phyloP scores from a whole-genome alignment of 495 filamentous ascomycete species.

The Aspergillus saccharolyticus region DNA sequence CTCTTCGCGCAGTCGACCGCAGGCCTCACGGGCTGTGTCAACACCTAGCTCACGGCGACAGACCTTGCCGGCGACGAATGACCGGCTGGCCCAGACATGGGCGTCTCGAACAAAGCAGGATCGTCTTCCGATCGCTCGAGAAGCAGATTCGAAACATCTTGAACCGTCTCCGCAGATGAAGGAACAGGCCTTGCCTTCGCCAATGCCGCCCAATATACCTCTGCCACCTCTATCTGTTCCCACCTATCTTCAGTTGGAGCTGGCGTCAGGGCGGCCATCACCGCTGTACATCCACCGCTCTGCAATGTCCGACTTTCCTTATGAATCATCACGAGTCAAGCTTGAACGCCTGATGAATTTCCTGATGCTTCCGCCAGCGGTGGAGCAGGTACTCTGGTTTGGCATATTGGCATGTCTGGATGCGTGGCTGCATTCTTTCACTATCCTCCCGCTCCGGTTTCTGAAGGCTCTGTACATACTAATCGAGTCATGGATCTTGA shows the following conservation, averaged over 20 bases:
- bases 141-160: slow-evolving; percentile 37
- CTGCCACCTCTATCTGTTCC: slow-evolving; percentile 82
- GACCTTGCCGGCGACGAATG: slow-evolving; percentile 17
- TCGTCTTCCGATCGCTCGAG: slow-evolving; percentile 26
- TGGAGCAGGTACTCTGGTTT: slow-evolving; percentile 86
- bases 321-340: slow-evolving; percentile 95
- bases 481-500: slow-evolving; percentile 63
- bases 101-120: slow-evolving; percentile 35
- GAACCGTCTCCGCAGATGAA: slow-evolving; percentile 24
- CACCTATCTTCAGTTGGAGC: slow-evolving; percentile 82
- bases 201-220: slow-evolving; percentile 65
- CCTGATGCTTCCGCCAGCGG: slow-evolving; percentile 67
- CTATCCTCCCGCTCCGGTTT: slow-evolving; percentile 87
- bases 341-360: slow-evolving; percentile 92
- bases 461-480: slow-evolving; percentile 75
- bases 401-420: slow-evolving; percentile 87
- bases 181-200: slow-evolving; percentile 52
- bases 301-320: slow-evolving; percentile 67
- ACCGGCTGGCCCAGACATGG: slow-evolving; percentile 38
- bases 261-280: slow-evolving; percentile 75
- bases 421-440: slow-evolving; percentile 96
- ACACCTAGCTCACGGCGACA: slow-evolving; percentile 30
- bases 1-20: slow-evolving; percentile 27
- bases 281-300: slow-evolving; percentile 84
- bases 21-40: slow-evolving; percentile 33